phyloP scores from a whole-genome alignment of 2,329 filamentous ascomycete species.

The Aspergillus floridensis region DNA sequence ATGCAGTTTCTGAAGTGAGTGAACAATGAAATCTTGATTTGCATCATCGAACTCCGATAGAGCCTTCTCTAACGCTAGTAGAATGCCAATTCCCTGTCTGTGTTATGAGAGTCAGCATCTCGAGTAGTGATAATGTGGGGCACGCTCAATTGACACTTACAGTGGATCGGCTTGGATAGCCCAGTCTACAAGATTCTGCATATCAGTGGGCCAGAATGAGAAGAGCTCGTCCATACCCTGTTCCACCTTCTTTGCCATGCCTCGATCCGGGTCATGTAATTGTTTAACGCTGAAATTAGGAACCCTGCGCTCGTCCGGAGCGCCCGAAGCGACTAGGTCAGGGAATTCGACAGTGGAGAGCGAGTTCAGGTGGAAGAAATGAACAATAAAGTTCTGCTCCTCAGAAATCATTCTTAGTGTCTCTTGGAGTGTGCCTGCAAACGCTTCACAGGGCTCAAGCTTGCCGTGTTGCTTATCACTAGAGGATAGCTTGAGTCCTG shows the following conservation, averaged over 20 bases:
- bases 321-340: conserved; percentile 67
- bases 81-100: conserved; percentile 84
- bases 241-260: conserved; percentile 79
- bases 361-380: conserved; percentile 93
- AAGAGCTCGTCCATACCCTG: conserved; percentile 88
- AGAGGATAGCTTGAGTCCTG: conserved; percentile 44
- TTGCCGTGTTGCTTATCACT: conserved; percentile 61
- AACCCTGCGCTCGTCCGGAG: conserved; percentile 66
- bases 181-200: conserved; percentile 81
- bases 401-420: conserved; percentile 79
- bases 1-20: conserved; percentile 75
- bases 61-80: conserved; percentile 77
- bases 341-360: conserved; percentile 77
- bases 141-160: conserved; percentile 51
- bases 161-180: conserved; percentile 75
- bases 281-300: conserved; percentile 71
- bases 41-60: conserved; percentile 77
- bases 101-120: conserved; percentile 16
- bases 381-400: conserved; percentile 96
- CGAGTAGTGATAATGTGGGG: conserved; percentile 2
- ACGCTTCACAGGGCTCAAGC: conserved; percentile 75
- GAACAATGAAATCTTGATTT: conserved; percentile 87
- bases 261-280: conserved; percentile 83
- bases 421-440: conserved; percentile 76
- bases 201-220: conserved; percentile 72